Percentiles rank a stretch among this genome's conserved stretches.
These are phyloP conservation scores for Neltuma alba DNA, from an alignment of 306 rosid species.

Conservation along the genomic window DNA sequence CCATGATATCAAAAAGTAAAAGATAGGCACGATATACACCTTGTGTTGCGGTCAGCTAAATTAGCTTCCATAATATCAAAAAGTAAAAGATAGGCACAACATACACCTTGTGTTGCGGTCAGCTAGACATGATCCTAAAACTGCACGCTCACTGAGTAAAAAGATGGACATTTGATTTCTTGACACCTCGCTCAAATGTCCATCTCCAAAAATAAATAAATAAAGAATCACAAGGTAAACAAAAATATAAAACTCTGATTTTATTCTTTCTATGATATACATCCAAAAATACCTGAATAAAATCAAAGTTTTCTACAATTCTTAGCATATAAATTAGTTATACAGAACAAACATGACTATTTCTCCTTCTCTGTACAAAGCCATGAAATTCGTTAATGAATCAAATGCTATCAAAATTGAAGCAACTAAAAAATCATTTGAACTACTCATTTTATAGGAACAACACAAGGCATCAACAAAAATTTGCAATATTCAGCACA, in stretches of 20 bases:
- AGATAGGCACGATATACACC: too few species aligned
- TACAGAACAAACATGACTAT: neutral
- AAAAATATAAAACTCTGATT: neutral
- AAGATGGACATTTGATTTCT: too few species aligned
- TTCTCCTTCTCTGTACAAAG: neutral
- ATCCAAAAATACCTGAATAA: neutral
- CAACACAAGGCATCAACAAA: constrained; percentile 9
- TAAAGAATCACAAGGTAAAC: neutral
- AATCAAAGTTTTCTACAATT: neutral
- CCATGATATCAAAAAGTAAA: too few species aligned
- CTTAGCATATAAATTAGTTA: neutral
- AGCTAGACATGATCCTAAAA: too few species aligned
- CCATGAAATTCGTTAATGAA: neutral
- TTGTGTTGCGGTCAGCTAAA: too few species aligned
- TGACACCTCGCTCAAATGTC: too few species aligned
- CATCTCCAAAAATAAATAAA: neutral
- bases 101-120: too few species aligned
- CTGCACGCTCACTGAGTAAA: too few species aligned
- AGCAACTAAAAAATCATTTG: neutral
- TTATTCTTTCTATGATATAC: neutral
- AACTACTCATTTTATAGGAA: neutral
- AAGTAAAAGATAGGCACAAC: too few species aligned
- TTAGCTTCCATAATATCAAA: too few species aligned
- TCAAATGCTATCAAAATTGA: neutral
- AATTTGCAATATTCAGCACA: constrained; percentile 1